Evolutionary conservation across 352 stramenopile genomes (phyloP).

Genomic region (Aphanomyces astaci): DNA sequence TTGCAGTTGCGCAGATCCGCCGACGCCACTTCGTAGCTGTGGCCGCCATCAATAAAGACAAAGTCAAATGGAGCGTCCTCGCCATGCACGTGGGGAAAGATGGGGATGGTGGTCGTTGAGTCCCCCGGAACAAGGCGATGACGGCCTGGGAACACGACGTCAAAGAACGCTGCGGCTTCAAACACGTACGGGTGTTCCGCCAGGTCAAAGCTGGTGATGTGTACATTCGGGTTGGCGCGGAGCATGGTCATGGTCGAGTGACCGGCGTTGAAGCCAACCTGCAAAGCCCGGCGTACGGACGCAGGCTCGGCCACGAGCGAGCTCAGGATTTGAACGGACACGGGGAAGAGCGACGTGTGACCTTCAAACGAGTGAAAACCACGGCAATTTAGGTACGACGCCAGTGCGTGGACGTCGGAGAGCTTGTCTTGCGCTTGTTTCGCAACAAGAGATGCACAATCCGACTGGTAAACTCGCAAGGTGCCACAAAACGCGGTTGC

Average conservation of each 20-base stretch:
- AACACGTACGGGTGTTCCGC: neutral
- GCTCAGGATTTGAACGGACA: neutral
- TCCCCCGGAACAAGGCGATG: neutral
- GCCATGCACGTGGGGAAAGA: neutral
- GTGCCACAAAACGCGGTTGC: neutral
- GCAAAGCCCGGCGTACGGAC: neutral
- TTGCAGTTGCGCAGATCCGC: neutral
- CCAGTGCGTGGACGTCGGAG: neutral
- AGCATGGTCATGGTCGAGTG: slow-evolving; percentile 6
- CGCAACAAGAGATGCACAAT: neutral
- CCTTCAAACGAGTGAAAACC: neutral
- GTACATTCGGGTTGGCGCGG: neutral
- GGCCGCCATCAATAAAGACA: slow-evolving; percentile 5
- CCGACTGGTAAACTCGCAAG: neutral
- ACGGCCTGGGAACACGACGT: neutral
- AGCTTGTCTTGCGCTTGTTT: neutral
- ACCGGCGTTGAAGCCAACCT: slow-evolving; percentile 6
- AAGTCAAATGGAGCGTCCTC: neutral
- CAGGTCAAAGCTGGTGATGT: slow-evolving; percentile 2
- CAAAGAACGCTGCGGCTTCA: neutral
- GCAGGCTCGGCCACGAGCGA: neutral
- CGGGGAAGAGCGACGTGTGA: slow-evolving; percentile 4
- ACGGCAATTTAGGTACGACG: neutral
- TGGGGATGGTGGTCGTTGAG: neutral
- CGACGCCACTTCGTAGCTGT: neutral